Percentiles rank a stretch among this genome's conserved stretches.
phyloP scores from a whole-genome alignment of 768 basidiomycete genomes.

The Butyriboletus loyo region DNA sequence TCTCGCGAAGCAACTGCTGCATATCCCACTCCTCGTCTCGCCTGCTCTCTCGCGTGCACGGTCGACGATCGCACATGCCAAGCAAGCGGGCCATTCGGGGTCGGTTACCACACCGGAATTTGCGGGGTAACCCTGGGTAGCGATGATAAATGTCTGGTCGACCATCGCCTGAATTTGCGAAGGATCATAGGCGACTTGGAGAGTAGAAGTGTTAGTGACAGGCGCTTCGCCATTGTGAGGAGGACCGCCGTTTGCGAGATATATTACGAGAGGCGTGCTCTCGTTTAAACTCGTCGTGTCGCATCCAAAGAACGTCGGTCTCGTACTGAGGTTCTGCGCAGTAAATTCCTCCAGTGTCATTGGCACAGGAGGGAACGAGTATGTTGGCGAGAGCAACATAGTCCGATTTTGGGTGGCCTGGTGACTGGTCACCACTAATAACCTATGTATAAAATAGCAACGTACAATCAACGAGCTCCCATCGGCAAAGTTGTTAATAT shows the following conservation, averaged over 20 bases:
- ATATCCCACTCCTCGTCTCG: slow-evolving; percentile 28
- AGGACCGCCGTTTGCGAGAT: slow-evolving; percentile 54
- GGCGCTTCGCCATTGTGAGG: slow-evolving; percentile 37
- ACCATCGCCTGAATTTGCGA: slow-evolving; percentile 43
- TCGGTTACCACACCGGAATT: slow-evolving; percentile 30
- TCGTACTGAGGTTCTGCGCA: slow-evolving; percentile 33
- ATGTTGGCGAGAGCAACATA: slow-evolving; percentile 30
- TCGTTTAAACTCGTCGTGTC: slow-evolving; percentile 22
- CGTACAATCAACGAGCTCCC: slow-evolving; percentile 29
- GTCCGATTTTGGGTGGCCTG: slow-evolving; percentile 39
- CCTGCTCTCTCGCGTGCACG: slow-evolving; percentile 34
- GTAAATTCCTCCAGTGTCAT: slow-evolving; percentile 27
- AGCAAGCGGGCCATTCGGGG: slow-evolving; percentile 44
- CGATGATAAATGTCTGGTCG: slow-evolving; percentile 41
- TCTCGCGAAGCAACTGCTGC: slow-evolving; percentile 28
- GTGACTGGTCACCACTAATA: neutral
- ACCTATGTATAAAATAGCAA: neutral
- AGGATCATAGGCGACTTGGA: slow-evolving; percentile 35
- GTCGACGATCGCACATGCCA: slow-evolving; percentile 53
- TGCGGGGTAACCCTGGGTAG: slow-evolving; percentile 41
- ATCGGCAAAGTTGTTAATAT: slow-evolving; percentile 18
- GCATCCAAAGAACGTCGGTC: slow-evolving; percentile 50
- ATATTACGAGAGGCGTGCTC: slow-evolving; percentile 49
- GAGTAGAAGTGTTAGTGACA: slow-evolving; percentile 43
- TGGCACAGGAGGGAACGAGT: slow-evolving; percentile 35